These are phyloP conservation scores for Astrothelium macrocarpum DNA, from an alignment of 495 filamentous ascomycete genomes.

Conservation along the genomic window DNA sequence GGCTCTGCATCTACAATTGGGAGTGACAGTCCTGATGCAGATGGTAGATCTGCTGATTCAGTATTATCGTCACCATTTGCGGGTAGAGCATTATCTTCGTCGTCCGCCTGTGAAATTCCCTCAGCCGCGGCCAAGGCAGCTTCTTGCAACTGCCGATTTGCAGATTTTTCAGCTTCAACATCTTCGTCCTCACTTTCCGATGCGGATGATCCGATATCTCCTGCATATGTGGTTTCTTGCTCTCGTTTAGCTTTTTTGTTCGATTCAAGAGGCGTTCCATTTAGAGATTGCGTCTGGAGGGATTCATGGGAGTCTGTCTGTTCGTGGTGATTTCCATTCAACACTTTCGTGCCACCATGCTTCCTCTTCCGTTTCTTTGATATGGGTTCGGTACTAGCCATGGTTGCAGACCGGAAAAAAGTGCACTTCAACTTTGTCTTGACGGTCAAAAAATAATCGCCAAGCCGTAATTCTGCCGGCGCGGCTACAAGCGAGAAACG, in stretches of 20 bases:
- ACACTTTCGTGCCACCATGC: slow-evolving; percentile 9
- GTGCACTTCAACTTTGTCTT: neutral
- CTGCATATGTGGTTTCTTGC: neutral
- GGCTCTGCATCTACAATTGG: slow-evolving; percentile 47
- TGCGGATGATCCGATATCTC: slow-evolving; percentile 9
- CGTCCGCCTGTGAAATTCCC: slow-evolving; percentile 9
- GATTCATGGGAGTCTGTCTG: neutral
- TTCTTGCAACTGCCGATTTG: slow-evolving; percentile 27
- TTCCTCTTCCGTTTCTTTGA: slow-evolving; percentile 20
- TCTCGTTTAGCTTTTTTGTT: slow-evolving; percentile 14
- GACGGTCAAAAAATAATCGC: neutral
- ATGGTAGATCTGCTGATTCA: slow-evolving; percentile 40
- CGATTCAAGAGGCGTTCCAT: slow-evolving; percentile 5
- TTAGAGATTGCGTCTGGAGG: neutral
- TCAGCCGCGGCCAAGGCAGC: slow-evolving; percentile 16
- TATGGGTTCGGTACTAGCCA: neutral
- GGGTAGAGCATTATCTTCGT: slow-evolving; percentile 3
- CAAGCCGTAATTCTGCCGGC: neutral
- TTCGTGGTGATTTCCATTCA: slow-evolving; percentile 9
- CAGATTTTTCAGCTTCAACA: slow-evolving; percentile 22
- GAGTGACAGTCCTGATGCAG: slow-evolving; percentile 42
- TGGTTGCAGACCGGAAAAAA: neutral
- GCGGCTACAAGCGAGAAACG: neutral
- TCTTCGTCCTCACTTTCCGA: slow-evolving; percentile 15
- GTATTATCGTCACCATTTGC: slow-evolving; percentile 13